Base-by-base conservation (phyloP, 306 rosid genomes). In the Prunus padus region DNA sequence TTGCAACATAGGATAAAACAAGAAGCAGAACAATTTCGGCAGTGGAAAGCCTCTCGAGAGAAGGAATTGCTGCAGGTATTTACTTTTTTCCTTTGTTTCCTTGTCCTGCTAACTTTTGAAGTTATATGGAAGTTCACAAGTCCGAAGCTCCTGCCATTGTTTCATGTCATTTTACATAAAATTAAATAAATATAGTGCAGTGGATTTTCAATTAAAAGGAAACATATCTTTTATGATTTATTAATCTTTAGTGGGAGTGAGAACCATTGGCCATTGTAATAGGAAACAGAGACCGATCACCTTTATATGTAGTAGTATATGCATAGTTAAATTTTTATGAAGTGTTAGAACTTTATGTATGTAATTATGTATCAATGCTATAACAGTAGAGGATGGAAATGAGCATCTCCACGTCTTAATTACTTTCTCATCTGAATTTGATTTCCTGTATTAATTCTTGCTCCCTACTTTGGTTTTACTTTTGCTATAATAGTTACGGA, bases 11-110 rank as follows among this genome's bases (percentile, higher is more conserved):
- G 81, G 85, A 96, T 96, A 82, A 96, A 96, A 84, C 99, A 96
- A 88, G 99, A 96, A 80, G 98, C 98, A 9, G 99, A 96, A 81
- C 99, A 96, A 78, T 96, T 96, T 85, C 96, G 99, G 69, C 99
- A 89, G 76, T 96, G 99, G 99, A 96, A 96, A 85, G 99, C 98
- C 50, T 90, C 98, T 63, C 91, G 99, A 84, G 99, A 96, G 86
- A 96, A 96, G 87, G 99, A 96, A 72, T 83, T 96, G 67, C 92
- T 96, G 70, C 99, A 96, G 87, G 99, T 96, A 83, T 79, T 86
- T 52, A 13, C 50, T 55, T 70, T 70, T 49, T 67, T 46, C 37
- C 3, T 15, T 49, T 45, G 4, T 20, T 49, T 47, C 9, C 25
- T 3, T 69, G 50, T 45, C 15, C 37, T 7, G 6, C 13, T 16